Evolutionary conservation across 331 rosid species (phyloP), one percentile per base, ranked within the genome.

Genomic region (Acacia concinna): DNA sequence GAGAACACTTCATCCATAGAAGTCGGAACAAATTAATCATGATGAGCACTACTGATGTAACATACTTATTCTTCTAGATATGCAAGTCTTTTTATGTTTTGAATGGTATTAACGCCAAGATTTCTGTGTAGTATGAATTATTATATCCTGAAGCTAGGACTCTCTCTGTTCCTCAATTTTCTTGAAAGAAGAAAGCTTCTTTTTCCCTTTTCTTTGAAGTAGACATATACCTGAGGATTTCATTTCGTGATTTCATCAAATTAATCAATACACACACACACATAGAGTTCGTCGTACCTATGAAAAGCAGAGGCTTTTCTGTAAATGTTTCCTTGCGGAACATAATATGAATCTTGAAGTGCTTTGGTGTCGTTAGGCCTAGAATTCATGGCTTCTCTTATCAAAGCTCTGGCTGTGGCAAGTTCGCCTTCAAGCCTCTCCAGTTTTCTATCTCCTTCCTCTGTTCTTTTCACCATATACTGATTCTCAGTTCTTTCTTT

Each of bases 301-400:
- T 80, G 89, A 63, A 89, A 89, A 79, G 83, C 91, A 69, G 63
- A 21, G 5, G 88, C 52, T 25, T 89, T 85, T 63, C 73, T 87
- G 75, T 89, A 89, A 20, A 87, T 78, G 21, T 75, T 35, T 37
- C 93, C 91, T 18, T 85, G 75, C 9, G 87, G 89, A 72, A 85
- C 56, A 73, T 84, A 80, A 71, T 85, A 84, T 56, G 79, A 21
- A 56, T 84, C 83, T 72, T 84, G 75, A 76, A 44, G 76, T 75
- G 68, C 31, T 6, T 18, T 2, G 0, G 51, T 73, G 81, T 30
- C 1, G 38, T 37, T 43, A 44, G 35, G 57, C 21, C 43, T 47
- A 79, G 66, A 60, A 38, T 40, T 17, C 11, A 41, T 15, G 91
- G 91, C 90, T 79, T 90, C 81, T 79, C 78, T 81, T 64, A 90